Conservation (phyloP, 1,284 basidiomycete species). For the Meripilus lineatus region DNA sequence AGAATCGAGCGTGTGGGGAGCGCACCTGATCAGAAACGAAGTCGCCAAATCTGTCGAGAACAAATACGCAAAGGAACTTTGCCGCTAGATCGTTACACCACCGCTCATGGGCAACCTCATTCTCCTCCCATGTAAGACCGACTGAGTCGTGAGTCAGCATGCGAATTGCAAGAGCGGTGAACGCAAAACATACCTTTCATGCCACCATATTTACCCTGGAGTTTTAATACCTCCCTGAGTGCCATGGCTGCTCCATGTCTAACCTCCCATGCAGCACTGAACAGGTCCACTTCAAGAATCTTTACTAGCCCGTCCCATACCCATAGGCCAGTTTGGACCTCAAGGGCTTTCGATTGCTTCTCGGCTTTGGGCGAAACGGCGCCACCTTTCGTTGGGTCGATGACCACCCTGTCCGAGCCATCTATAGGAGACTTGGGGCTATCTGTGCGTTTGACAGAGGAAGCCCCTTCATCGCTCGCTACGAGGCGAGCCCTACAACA, state of each 20-base stretch:
- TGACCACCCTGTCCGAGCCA: slow-evolving; percentile 56
- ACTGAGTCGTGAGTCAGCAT: slow-evolving; percentile 12
- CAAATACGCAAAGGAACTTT: slow-evolving; percentile 86
- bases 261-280: slow-evolving; percentile 89
- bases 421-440: slow-evolving; percentile 44
- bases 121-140: slow-evolving; percentile 41
- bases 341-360: slow-evolving; percentile 68
- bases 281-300: slow-evolving; percentile 81
- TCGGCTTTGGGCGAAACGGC: slow-evolving; percentile 72
- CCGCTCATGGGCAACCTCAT: slow-evolving; percentile 65
- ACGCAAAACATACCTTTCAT: slow-evolving; percentile 54
- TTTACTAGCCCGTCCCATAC: slow-evolving; percentile 86
- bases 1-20: background rate
- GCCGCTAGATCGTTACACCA: slow-evolving; percentile 91
- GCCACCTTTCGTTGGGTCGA: slow-evolving; percentile 78
- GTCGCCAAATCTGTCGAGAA: slow-evolving; percentile 97
- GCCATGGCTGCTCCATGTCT: slow-evolving; percentile 94
- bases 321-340: slow-evolving; percentile 74
- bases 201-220: slow-evolving; percentile 81
- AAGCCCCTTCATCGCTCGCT: slow-evolving; percentile 43
- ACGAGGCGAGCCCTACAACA: slow-evolving; percentile 60
- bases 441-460: slow-evolving; percentile 47
- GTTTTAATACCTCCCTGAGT: slow-evolving; percentile 83
- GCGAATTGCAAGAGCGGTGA: background rate
- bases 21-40: slow-evolving; percentile 89